phyloP scores from a whole-genome alignment of 192 early-diverging fungal genomes.

The Kickxella alabastrina region DNA sequence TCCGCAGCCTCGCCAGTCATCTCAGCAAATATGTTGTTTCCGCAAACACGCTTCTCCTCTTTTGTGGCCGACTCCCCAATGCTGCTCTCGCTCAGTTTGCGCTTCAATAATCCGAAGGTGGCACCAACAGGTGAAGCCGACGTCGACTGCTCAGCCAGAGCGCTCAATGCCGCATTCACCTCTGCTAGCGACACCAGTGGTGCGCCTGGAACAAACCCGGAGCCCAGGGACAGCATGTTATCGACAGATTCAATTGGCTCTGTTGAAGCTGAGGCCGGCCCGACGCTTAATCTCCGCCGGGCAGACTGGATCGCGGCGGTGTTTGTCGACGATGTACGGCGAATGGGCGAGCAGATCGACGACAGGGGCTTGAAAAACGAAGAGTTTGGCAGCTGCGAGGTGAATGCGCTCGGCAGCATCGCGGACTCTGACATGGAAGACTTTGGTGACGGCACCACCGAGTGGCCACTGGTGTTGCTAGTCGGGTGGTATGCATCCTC shows the following conservation, averaged over 20 bases:
- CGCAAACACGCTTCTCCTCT: conserved; percentile 14
- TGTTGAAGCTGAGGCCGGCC: too few species aligned
- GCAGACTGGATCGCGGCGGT: background rate
- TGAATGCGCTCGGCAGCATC: conserved; percentile 4
- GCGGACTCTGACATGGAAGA: conserved; percentile 1
- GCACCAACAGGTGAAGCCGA: background rate
- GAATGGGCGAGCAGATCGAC: conserved; percentile 28
- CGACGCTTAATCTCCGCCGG: background rate
- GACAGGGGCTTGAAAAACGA: conserved; percentile 50
- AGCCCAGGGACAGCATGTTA: background rate
- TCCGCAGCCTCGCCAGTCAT: background rate
- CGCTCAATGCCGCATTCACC: conserved; percentile 30
- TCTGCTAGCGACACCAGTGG: conserved; percentile 28
- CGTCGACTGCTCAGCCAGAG: conserved; percentile 8
- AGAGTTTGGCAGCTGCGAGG: conserved; percentile 46
- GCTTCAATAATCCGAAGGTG: conserved; percentile 7
- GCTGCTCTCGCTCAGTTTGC: conserved; percentile 6
- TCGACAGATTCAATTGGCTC: too few species aligned
- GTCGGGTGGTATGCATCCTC: too few species aligned
- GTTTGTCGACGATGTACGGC: conserved; percentile 5
- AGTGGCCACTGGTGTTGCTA: background rate
- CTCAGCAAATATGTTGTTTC: background rate
- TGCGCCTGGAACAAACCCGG: background rate
- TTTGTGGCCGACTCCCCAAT: background rate
- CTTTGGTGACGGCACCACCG: background rate